phyloP scores from a whole-genome alignment of 2,329 filamentous ascomycete genomes.

The Falciphora oryzae region DNA sequence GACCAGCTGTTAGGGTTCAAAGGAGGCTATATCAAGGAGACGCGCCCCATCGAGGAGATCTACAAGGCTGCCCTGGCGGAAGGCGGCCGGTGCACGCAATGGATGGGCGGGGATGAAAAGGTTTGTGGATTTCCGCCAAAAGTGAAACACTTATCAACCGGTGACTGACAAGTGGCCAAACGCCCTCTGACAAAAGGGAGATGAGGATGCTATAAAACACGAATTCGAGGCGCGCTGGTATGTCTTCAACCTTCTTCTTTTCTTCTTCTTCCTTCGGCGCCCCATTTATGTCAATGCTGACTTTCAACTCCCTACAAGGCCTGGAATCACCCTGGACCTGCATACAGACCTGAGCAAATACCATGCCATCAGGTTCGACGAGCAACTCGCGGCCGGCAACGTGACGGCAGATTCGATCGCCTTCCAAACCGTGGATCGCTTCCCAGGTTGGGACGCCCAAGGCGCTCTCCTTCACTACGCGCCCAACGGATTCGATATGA shows the following conservation, averaged over 20 bases:
- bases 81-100: constrained; percentile 37
- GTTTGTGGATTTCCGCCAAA: too few relatives aligned
- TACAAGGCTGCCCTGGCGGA: constrained; percentile 43
- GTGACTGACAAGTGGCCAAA: too few relatives aligned
- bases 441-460: constrained; percentile 42
- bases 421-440: constrained; percentile 47
- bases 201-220: constrained; percentile 33
- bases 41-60: constrained; percentile 40
- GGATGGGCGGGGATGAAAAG: constrained; percentile 38
- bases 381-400: constrained; percentile 32
- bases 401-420: constrained; percentile 39
- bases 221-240: constrained; percentile 39
- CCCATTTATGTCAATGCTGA: background rate
- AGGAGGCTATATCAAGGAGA: constrained; percentile 14
- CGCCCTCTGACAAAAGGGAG: constrained; percentile 11
- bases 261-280: background rate
- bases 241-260: background rate
- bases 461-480: constrained; percentile 44
- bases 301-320: constrained; percentile 16
- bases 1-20: constrained; percentile 5
- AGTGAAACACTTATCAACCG: too few relatives aligned
- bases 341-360: constrained; percentile 53
- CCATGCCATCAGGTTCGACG: constrained; percentile 40
- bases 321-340: constrained; percentile 43
- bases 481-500: constrained; percentile 37